phyloP scores from a whole-genome alignment of 169 alveolate species.

The Babesia sp. region DNA sequence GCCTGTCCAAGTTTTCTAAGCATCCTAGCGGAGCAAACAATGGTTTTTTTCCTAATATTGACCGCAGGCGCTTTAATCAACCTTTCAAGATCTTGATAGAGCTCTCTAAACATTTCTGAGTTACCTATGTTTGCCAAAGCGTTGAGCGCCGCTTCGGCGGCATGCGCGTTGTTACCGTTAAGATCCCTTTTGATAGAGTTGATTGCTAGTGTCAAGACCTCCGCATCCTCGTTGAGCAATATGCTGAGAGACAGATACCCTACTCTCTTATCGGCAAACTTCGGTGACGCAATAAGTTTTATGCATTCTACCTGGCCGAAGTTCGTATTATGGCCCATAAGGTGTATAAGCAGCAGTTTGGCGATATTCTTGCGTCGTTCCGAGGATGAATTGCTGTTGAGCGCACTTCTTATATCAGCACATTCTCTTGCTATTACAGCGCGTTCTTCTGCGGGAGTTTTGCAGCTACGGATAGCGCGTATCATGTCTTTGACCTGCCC shows the following conservation, averaged over 20 bases:
- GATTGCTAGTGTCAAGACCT: constrained; percentile 96
- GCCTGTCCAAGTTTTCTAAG: constrained; percentile 63
- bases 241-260: constrained; percentile 97
- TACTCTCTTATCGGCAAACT: constrained; percentile 92
- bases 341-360: constrained; percentile 94
- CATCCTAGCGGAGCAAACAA: constrained; percentile 83
- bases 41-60: constrained; percentile 95
- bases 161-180: constrained; percentile 87
- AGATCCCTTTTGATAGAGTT: constrained; percentile 97
- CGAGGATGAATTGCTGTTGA: constrained; percentile 84
- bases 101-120: constrained; percentile 95
- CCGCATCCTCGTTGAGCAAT: constrained; percentile 96
- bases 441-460: constrained; percentile 99
- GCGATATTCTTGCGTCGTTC: constrained; percentile 96
- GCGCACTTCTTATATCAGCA: constrained; percentile 96
- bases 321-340: constrained; percentile 95
- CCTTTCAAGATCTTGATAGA: constrained; percentile 86
- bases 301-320: constrained; percentile 98
- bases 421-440: constrained; percentile 97
- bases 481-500: constrained; percentile 91
- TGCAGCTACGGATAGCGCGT: constrained; percentile 96
- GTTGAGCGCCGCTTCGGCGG: constrained; percentile 96
- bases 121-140: constrained; percentile 98
- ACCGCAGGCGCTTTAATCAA: constrained; percentile 91
- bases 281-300: constrained; percentile 93